Percentiles rank a stretch among this genome's conserved stretches.
Conservation (phyloP, 257 asterid species). For the Nicotiana sylvestris region DNA sequence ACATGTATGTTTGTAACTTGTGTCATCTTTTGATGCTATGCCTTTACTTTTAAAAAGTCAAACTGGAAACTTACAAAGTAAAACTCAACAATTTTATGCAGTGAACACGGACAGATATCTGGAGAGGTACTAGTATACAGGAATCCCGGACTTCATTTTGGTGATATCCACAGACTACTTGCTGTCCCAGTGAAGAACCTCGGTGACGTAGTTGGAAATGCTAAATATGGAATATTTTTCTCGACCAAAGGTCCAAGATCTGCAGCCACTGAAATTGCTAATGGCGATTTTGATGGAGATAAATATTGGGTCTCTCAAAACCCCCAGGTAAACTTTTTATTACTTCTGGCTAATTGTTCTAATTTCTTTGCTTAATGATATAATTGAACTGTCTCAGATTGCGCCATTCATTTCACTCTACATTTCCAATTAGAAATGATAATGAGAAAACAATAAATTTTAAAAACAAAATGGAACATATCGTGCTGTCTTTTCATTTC, state of each 20-base stretch:
- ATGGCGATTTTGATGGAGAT: constrained; percentile 93
- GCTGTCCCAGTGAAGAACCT: constrained; percentile 63
- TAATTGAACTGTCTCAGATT: neutral
- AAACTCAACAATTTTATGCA: too few species aligned
- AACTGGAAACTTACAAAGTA: too few species aligned
- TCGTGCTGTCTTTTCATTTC: neutral
- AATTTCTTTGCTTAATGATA: neutral
- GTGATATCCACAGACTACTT: constrained; percentile 60
- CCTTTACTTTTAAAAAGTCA: too few species aligned
- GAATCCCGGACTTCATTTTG: constrained; percentile 85
- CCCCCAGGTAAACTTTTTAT: constrained; percentile 54
- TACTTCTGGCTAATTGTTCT: neutral
- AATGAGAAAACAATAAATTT: neutral
- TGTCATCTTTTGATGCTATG: too few species aligned
- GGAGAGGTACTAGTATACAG: constrained; percentile 81
- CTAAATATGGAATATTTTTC: constrained; percentile 81
- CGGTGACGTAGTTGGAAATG: constrained; percentile 66
- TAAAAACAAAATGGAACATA: neutral
- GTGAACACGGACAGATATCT: constrained; percentile 19
- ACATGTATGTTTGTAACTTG: too few species aligned
- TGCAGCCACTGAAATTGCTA: constrained; percentile 81
- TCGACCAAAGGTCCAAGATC: constrained; percentile 69
- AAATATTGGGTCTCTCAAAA: constrained; percentile 78
- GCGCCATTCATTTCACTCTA: neutral
- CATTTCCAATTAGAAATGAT: neutral